Evolutionary conservation across 2,329 filamentous ascomycete genomes (phyloP).

Genomic region (Stylonectria norvegica): DNA sequence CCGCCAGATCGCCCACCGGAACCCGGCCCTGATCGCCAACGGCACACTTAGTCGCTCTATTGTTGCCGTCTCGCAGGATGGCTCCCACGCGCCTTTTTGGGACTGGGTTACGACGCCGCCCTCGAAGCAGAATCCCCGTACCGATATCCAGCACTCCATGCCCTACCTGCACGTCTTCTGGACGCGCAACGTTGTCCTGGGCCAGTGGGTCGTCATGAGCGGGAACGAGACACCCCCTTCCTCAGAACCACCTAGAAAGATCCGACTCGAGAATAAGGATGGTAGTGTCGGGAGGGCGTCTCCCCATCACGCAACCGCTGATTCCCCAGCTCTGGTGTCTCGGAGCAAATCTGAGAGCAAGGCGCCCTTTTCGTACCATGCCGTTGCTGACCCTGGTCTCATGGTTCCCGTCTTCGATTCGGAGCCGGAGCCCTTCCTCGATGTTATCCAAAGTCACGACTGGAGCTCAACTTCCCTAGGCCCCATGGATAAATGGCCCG

Average conservation of each 20-base stretch:
- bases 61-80: slow-evolving; percentile 28
- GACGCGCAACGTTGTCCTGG: slow-evolving; percentile 35
- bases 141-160: slow-evolving; percentile 25
- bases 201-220: slow-evolving; percentile 38
- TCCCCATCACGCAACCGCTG: slow-evolving; percentile 19
- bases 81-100: slow-evolving; percentile 36
- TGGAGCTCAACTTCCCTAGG: slow-evolving; percentile 48
- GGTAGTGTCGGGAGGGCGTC: slow-evolving; percentile 16
- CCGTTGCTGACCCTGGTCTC: slow-evolving; percentile 32
- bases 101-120: slow-evolving; percentile 34
- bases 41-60: slow-evolving; percentile 31
- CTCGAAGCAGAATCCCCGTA: slow-evolving; percentile 6
- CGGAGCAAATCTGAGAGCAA: slow-evolving; percentile 22
- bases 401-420: slow-evolving; percentile 34
- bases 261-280: slow-evolving; percentile 26
- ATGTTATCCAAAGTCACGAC: slow-evolving; percentile 41
- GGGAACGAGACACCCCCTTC: slow-evolving; percentile 35
- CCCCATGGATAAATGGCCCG: slow-evolving; percentile 44
- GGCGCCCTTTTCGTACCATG: slow-evolving; percentile 27
- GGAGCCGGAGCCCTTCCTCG: slow-evolving; percentile 37
- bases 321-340: slow-evolving; percentile 19
- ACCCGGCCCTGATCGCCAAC: slow-evolving; percentile 34
- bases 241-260: slow-evolving; percentile 32
- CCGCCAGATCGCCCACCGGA: slow-evolving; percentile 34
- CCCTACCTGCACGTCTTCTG: slow-evolving; percentile 34